A percentile compares a stretch with the other conserved stretches of the same genome.
phyloP scores from a whole-genome alignment of 2,329 filamentous ascomycete genomes.

The Fusarium brevicatenulatum region DNA sequence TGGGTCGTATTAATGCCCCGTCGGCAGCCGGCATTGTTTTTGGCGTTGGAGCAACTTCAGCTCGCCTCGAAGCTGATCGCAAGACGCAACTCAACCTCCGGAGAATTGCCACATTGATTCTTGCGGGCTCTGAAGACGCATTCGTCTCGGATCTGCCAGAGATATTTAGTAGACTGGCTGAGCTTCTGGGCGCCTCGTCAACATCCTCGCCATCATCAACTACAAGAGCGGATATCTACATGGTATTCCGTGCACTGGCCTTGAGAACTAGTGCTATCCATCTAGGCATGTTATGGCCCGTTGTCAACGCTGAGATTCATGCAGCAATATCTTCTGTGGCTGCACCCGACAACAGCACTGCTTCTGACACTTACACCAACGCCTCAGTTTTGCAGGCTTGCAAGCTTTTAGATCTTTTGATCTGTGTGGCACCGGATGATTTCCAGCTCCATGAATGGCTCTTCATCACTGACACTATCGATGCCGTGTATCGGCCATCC shows the following conservation, averaged over 20 bases:
- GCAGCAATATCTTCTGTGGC: conserved; percentile 80
- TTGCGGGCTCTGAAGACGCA: conserved; percentile 80
- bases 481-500: conserved; percentile 86
- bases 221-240: conserved; percentile 88
- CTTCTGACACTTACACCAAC: conserved; percentile 79
- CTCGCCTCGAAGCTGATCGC: conserved; percentile 92
- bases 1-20: conserved; percentile 82
- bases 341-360: conserved; percentile 69
- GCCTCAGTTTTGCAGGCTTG: conserved; percentile 86
- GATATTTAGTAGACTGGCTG: conserved; percentile 85
- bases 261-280: conserved; percentile 83
- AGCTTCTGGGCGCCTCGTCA: conserved; percentile 83
- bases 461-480: conserved; percentile 95
- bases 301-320: conserved; percentile 87
- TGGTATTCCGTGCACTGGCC: conserved; percentile 84
- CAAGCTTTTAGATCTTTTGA: conserved; percentile 90
- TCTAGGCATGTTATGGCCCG: conserved; percentile 87
- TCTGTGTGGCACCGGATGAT: conserved; percentile 89
- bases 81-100: conserved; percentile 91
- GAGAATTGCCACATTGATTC: conserved; percentile 80
- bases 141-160: conserved; percentile 80
- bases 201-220: conserved; percentile 92
- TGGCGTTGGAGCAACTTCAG: conserved; percentile 94
- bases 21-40: conserved; percentile 97
- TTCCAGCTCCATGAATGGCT: conserved; percentile 99